Evolutionary conservation across 2,329 filamentous ascomycete genomes (phyloP), one percentile per base, ranked within the genome.

Genomic region (Purpureocillium takamizusanense): DNA sequence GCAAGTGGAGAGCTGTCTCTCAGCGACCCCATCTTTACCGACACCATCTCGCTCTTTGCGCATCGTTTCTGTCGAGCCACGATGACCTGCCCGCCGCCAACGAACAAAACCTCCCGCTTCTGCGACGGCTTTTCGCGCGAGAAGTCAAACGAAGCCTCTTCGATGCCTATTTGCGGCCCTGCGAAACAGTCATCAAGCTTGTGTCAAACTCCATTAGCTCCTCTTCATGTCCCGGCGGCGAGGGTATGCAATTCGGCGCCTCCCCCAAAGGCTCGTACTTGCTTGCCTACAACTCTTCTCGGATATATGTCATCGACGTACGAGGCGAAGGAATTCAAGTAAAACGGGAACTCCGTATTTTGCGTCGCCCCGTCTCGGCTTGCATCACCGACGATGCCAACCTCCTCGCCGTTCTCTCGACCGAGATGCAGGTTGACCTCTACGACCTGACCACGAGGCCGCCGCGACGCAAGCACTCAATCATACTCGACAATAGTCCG

Each of bases 141-240:
- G 80, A 89, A 54, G 74, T 83, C 47, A 85, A 86, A 59, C 75
- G 83, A 41, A 86, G 86, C 60, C 68, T 87, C 35, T 90, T 89
- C 55, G 78, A 86, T 48, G 77, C 81, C 28, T 89, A 86, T 55
- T 57, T 87, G 37, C 75, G 82, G 14, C 85, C 86, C 4, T 72
- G 62, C 42, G 71, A 75, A 51, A 89, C 82, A 6, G 67, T 85
- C 33, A 74, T 94, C 51, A 89, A 83, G 54, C 69, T 95, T 37
- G 79, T 94, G 11, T 92, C 86, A 29, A 86, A 82, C 36, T 88
- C 84, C 6, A 86, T 86, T 48, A 90, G 84, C 55, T 89, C 86
- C 1, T 87, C 84, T 2, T 86, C 86, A 16, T 83, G 82, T 44
- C 87, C 86, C 1, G 83, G 83, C 27, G 85, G 86, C 25, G 87